Evolutionary conservation across 345 rosid species (phyloP).

Genomic region (Barbarea vulgaris): DNA sequence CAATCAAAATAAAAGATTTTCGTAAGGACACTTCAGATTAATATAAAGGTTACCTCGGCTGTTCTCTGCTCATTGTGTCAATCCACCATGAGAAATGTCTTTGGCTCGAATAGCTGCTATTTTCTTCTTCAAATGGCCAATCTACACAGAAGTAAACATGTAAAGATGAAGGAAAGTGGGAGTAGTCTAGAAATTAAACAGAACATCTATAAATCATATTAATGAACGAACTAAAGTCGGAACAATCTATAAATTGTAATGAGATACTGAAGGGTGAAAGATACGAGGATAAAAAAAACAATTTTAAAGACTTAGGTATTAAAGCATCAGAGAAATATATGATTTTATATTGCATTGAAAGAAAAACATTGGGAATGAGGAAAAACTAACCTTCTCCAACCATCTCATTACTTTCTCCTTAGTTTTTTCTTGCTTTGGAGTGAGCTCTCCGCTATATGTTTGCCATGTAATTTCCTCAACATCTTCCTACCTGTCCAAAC

Average conservation of each 20-base stretch:
- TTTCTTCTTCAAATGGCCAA: slow-evolving; percentile 96
- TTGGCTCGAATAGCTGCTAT: slow-evolving; percentile 91
- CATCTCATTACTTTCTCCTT: slow-evolving; percentile 82
- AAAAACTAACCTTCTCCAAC: slow-evolving; percentile 63
- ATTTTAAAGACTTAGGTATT: background rate
- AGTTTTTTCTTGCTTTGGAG: slow-evolving; percentile 95
- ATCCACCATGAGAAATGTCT: slow-evolving; percentile 95
- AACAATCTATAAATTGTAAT: background rate
- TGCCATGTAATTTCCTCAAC: slow-evolving; percentile 94
- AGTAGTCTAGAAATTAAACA: background rate
- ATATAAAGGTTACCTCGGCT: slow-evolving; percentile 55
- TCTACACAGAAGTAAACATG: slow-evolving; percentile 46
- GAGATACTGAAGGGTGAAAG: background rate
- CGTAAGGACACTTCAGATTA: background rate
- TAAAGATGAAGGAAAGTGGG: slow-evolving; percentile 22
- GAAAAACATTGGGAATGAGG: background rate
- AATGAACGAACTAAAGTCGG: background rate
- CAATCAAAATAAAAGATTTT: background rate
- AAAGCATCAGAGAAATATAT: background rate
- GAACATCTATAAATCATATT: background rate
- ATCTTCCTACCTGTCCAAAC: slow-evolving; percentile 62
- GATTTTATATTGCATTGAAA: background rate
- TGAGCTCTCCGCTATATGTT: slow-evolving; percentile 89
- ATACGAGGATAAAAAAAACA: background rate
- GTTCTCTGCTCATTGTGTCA: slow-evolving; percentile 97